These are phyloP conservation scores for Auriculariales sp. DNA, from an alignment of 768 basidiomycete genomes.

Conservation along the genomic window DNA sequence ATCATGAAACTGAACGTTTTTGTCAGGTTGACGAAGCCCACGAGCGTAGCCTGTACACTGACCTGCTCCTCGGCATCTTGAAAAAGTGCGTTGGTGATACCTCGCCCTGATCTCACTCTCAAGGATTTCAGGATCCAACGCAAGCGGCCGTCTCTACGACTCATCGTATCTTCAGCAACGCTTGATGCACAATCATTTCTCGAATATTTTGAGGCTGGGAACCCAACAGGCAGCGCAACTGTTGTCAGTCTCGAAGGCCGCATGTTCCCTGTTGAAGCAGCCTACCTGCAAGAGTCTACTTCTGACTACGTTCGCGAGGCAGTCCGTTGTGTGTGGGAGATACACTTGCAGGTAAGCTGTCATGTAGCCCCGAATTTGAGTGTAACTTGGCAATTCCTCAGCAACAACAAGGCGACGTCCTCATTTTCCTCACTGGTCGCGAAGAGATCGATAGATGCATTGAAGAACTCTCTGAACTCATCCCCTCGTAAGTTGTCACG, in stretches of 20 bases:
- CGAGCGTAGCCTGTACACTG: constrained; percentile 91
- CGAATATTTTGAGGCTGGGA: constrained; percentile 68
- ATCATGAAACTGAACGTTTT: neutral
- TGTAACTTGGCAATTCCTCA: constrained; percentile 16
- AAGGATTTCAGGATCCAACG: constrained; percentile 58
- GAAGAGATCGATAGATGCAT: constrained; percentile 91
- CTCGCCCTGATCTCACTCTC: constrained; percentile 1
- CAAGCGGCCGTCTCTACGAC: constrained; percentile 76
- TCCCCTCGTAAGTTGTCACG: constrained; percentile 42
- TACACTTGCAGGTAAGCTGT: constrained; percentile 57
- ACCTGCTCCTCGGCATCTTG: constrained; percentile 76
- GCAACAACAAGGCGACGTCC: constrained; percentile 77
- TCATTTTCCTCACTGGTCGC: constrained; percentile 87
- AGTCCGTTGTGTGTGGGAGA: constrained; percentile 61
- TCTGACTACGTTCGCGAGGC: constrained; percentile 73
- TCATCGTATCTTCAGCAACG: constrained; percentile 93
- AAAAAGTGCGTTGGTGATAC: constrained; percentile 54
- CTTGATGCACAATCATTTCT: constrained; percentile 82
- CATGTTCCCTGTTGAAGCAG: constrained; percentile 89
- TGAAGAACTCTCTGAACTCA: constrained; percentile 62
- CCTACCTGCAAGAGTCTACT: constrained; percentile 65
- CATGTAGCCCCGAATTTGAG: neutral
- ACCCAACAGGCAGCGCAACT: constrained; percentile 44
- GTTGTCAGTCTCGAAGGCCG: constrained; percentile 88
- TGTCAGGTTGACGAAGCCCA: constrained; percentile 86